Evolutionary conservation across 805 yeast species (phyloP), one percentile per base, ranked within the genome.

Genomic region (Clavispora vitiphila): DNA sequence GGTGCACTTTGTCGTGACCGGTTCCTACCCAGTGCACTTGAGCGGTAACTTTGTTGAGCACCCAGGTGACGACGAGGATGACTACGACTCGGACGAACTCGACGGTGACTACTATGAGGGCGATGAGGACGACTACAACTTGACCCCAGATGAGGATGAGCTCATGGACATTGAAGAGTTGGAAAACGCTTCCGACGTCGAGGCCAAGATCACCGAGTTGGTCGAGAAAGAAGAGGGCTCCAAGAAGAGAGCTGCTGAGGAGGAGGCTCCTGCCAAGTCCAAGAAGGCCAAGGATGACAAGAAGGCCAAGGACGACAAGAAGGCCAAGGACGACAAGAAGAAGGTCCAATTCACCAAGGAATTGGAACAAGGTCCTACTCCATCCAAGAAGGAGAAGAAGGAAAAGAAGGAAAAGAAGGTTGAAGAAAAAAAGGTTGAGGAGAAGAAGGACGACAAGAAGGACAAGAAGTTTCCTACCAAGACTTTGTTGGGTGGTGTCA

Each of bases 11-110:
- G 95, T 88, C 60, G 97, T 86, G 43, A 85, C 96, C 48, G 99
- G 99, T 61, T 88, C 97, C 21, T 91, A 89, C 74, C 85, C 95
- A 52, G 76, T 93, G 52, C 95, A 91, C 65, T 72, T 93, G 56
- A 75, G 86, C 54, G 99, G 99, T 74, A 91, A 93, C 82, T 89
- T 83, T 70, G 83, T 93, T 60, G 95, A 86, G 67, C 96, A 90
- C 68, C 97, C 98, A 65, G 87, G 81, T 58, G 96, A 90, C 59
- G 79, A 72, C 34, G 78, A 72, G 44, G 77, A 74, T 39, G 80
- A 50, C 43, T 49, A 48, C 35, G 48, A 49, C 21, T 39, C 38
- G 15, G 51, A 49, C 25, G 49, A 43, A 16, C 41, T 42, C 38
- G 47, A 72, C 39, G 70, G 67, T 29, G 75, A 71, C 43, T 53